phyloP scores from a whole-genome alignment of 768 basidiomycete genomes.

The Lentinus brumalis region DNA sequence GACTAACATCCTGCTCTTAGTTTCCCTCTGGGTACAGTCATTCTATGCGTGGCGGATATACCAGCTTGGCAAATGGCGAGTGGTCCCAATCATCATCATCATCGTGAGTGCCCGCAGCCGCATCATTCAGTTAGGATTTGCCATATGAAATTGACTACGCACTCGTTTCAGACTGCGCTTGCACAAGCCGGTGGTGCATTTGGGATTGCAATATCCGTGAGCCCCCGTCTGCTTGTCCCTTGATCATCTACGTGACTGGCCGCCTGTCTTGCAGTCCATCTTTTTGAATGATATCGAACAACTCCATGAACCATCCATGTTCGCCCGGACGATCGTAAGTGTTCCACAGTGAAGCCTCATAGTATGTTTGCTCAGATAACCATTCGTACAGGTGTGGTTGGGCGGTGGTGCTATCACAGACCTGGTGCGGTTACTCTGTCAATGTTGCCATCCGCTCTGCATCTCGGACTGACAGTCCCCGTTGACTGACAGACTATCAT shows the following conservation, averaged over 20 bases:
- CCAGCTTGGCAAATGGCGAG: not conserved
- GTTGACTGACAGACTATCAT: not conserved
- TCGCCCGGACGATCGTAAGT: not conserved
- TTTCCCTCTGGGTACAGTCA: not conserved
- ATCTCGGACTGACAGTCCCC: not conserved
- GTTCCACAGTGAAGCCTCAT: too few species aligned
- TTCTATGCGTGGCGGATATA: constrained; percentile 3
- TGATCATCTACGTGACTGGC: not conserved
- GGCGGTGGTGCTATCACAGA: not conserved
- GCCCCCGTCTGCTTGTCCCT: not conserved
- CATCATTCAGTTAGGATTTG: too few species aligned
- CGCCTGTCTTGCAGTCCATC: not conserved
- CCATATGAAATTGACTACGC: too few species aligned
- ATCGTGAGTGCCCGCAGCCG: not conserved
- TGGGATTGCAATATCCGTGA: not conserved
- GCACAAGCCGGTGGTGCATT: not conserved
- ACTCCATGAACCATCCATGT: not conserved
- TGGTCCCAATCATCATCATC: not conserved
- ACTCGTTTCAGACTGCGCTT: not conserved
- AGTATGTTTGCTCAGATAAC: not conserved
- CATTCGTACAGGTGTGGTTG: not conserved
- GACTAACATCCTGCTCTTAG: not conserved
- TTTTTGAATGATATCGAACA: not conserved
- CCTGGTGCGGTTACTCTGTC: not conserved
- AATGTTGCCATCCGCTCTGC: not conserved